Base-by-base conservation (phyloP, 2,329 filamentous ascomycete genomes). In the Calonectria fujianensis region DNA sequence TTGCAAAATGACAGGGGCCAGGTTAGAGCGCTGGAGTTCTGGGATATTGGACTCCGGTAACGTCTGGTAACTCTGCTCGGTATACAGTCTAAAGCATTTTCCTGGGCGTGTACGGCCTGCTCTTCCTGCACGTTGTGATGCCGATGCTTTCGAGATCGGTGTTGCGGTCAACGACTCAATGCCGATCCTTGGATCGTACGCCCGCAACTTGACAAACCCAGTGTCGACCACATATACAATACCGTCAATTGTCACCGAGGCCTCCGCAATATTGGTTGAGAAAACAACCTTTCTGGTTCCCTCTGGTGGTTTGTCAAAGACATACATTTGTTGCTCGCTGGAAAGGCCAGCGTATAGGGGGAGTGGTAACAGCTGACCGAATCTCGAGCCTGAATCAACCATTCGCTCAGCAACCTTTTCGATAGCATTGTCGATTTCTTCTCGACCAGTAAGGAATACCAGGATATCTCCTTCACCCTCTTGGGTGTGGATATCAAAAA, bases 221-320 rank as follows among this genome's bases (percentile, higher is more conserved):
- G 92, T 93, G 84, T 99, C 97, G 65, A 98, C 88, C 8, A 99
- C 96, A 81, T 95, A 98, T 70, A 96, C 93, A 74, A 98, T 96
- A 3, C 95, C 96, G 69, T 97, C 93, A 71, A 98, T 97, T 20
- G 97, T 98, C 54, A 99, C 94, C 2, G 95, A 98, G 6, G 97
- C 96, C 87, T 99, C 97, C 16, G 97, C 96, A 77, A 98, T 98
- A 83, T 98, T 98, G 73, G 97, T 98, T 5, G 95, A 94, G 78
- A 98, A 93, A 45, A 99, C 94, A 50, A 98, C 94, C 83, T 98
- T 98, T 52, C 97, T 91, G 1, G 93, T 96, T 74, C 96, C 93
- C 75, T 95, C 93, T 0, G 95, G 92, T 2, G 96, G 88, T 69
- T 94, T 92, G 80, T 98, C 95, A 82, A 98, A 98, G 51, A 98